Percentiles rank a stretch among this genome's conserved stretches.
phyloP scores from a whole-genome alignment of 1,284 basidiomycete species.

The Microbotryum saponariae region DNA sequence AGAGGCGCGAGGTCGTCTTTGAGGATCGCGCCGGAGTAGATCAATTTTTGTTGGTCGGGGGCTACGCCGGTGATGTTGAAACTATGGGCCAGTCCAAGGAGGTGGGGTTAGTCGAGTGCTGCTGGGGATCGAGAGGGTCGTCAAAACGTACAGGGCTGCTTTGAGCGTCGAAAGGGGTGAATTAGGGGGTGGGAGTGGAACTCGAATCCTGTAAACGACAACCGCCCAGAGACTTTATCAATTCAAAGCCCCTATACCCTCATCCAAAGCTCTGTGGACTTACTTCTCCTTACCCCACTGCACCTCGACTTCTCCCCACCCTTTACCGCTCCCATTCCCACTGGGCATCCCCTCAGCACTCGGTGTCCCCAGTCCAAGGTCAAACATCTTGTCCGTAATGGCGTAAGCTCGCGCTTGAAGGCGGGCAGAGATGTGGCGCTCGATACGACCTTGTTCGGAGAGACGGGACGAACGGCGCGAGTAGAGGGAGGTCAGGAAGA shows the following conservation, averaged over 20 bases:
- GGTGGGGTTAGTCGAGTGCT: neutral
- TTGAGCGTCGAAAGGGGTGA: conserved; percentile 33
- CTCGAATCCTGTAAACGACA: conserved; percentile 19
- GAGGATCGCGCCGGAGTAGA: conserved; percentile 69
- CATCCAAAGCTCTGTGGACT: neutral
- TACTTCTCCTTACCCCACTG: conserved; percentile 28
- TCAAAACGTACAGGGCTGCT: conserved; percentile 17
- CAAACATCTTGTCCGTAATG: conserved; percentile 7
- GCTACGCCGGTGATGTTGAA: conserved; percentile 33
- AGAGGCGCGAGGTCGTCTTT: conserved; percentile 57
- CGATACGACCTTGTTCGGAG: no score
- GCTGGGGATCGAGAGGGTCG: no score
- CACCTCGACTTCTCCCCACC: conserved; percentile 20
- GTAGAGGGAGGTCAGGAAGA: no score
- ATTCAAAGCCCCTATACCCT: neutral
- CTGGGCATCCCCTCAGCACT: neutral
- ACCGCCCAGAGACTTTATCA: neutral
- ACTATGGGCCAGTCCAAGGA: neutral
- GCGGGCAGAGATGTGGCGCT: no score
- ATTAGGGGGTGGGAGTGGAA: conserved; percentile 30
- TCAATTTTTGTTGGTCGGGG: conserved; percentile 50
- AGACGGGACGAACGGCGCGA: no score
- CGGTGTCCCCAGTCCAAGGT: conserved; percentile 14
- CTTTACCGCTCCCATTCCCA: neutral
- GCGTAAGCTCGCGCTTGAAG: no score